Base-by-base conservation (phyloP, 2,329 filamentous ascomycete species). In the Trichocomaceae sp. region DNA sequence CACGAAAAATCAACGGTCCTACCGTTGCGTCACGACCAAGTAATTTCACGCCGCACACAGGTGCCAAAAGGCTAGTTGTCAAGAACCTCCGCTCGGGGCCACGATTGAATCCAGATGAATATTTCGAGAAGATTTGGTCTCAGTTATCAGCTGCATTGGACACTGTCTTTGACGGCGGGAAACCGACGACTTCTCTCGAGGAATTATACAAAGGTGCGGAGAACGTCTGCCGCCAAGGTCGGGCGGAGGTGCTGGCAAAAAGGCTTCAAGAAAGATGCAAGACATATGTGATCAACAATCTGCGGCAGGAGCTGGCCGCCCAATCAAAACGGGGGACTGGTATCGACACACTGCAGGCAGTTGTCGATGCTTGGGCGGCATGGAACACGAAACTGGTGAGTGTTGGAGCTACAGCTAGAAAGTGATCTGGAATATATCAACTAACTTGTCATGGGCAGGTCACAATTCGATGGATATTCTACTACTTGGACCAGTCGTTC, bases 401-500 rank as follows among this genome's bases (percentile, higher is more conserved):
- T 20, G 15, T 19, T 12, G 17, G 47, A 26, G 33, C 9, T 31
- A n/a, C 20, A 15, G 2, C 13, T 9, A 44, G 10, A 22, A 22
- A 35, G 7, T 50, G 26, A 15, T 29, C 39, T 31, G 7, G 13
- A 19, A 8, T 17, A 13, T 12, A 29, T 17, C 15, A 17, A 8
- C 44, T 52, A 35, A 52, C 17, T 17, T 44, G 3, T 12, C 7
- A 26, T 15, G 26, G 17, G 49, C 62, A 90, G 84, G 81, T 84
- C 60, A 84, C 85, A 13, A 82, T 99, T 51, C 83, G 90, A 48
- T 92, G 88, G 59, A 87, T 95, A 39, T 97, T 96, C 72, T 95
- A 90, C 74, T 99, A 91, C 66, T 80, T 99, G 60, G 92, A 99
- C 68, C 85, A 93, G 59, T 88, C 90, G 2, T 96, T 90, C 66